phyloP scores from a whole-genome alignment of 306 rosid species.

The Cicer yamashitae region DNA sequence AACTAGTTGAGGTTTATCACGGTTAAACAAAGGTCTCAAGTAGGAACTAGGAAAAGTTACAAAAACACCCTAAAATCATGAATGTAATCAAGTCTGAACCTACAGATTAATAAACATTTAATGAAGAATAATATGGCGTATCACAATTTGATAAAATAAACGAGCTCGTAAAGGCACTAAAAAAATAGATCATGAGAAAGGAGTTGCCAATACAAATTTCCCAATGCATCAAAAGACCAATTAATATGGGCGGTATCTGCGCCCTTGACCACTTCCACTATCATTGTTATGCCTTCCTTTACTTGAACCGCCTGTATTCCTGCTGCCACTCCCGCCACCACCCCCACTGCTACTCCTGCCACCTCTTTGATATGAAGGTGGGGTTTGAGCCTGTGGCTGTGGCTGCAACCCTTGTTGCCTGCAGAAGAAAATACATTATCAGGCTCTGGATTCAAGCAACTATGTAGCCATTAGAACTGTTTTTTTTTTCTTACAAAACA shows the following conservation, averaged over 20 bases:
- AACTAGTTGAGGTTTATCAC: neutral
- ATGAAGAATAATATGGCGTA: constrained; percentile 33
- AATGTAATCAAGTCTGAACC: constrained; percentile 34
- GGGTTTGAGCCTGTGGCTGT: constrained; percentile 58
- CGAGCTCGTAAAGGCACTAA: constrained; percentile 2
- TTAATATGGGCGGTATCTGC: constrained; percentile 87
- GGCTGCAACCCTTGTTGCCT: constrained; percentile 87
- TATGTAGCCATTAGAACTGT: constrained; percentile 15
- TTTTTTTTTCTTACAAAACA: neutral
- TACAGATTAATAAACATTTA: constrained; percentile 35
- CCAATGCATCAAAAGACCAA: constrained; percentile 23
- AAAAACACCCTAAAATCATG: constrained; percentile 27
- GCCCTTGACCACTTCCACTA: constrained; percentile 72
- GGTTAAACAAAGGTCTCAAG: constrained; percentile 3
- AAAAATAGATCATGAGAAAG: constrained; percentile 22
- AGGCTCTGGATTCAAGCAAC: constrained; percentile 31
- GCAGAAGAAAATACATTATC: constrained; percentile 42
- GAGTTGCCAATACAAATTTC: neutral
- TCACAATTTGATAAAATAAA: constrained; percentile 35
- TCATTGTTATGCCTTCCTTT: constrained; percentile 71
- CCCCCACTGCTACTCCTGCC: constrained; percentile 58
- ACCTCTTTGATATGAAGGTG: constrained; percentile 69
- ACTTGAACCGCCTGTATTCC: constrained; percentile 61
- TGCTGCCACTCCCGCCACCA: constrained; percentile 52
- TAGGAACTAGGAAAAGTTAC: constrained; percentile 5